phyloP scores from a whole-genome alignment of 1,284 basidiomycete species.

The Takashimella tepidaria region DNA sequence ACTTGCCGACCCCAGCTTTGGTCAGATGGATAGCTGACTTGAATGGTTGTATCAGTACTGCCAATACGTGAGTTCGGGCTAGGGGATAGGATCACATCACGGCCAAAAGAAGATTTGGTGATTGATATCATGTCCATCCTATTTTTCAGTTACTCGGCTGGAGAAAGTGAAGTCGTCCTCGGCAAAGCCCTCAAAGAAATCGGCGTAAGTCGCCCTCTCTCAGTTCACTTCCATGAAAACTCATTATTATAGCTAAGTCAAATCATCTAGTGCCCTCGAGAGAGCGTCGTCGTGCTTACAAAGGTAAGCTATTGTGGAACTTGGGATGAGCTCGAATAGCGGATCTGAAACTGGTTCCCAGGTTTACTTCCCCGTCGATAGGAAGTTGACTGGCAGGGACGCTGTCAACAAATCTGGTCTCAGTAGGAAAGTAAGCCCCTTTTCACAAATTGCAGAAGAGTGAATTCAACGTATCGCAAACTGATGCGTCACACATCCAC shows the following conservation, averaged over 20 bases:
- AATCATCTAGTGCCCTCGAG: slow-evolving; percentile 55
- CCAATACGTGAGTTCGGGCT: slow-evolving; percentile 21
- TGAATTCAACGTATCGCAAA: no score
- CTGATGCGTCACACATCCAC: no score
- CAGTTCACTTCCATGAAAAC: no score
- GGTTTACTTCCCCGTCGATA: slow-evolving; percentile 20
- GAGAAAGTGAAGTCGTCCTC: slow-evolving; percentile 58
- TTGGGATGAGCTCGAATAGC: no score
- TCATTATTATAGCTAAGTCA: not conserved
- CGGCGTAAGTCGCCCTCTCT: slow-evolving; percentile 53
- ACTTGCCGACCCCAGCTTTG: no score
- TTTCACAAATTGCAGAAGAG: no score
- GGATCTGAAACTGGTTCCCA: slow-evolving; percentile 5
- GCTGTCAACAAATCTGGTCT: slow-evolving; percentile 53
- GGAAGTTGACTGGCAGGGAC: slow-evolving; percentile 8
- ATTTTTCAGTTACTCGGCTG: slow-evolving; percentile 51
- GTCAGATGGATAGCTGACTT: not conserved
- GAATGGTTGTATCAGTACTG: slow-evolving; percentile 22
- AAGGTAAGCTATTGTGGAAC: slow-evolving; percentile 51
- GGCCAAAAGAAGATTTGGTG: no score
- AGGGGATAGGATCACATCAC: no score
- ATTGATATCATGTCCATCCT: no score
- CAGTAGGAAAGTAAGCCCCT: slow-evolving; percentile 45
- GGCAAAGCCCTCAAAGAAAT: slow-evolving; percentile 73
- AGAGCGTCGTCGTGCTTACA: slow-evolving; percentile 72